These are phyloP conservation scores for Xylaria grammica DNA, from an alignment of 495 filamentous ascomycete genomes.

Conservation along the genomic window DNA sequence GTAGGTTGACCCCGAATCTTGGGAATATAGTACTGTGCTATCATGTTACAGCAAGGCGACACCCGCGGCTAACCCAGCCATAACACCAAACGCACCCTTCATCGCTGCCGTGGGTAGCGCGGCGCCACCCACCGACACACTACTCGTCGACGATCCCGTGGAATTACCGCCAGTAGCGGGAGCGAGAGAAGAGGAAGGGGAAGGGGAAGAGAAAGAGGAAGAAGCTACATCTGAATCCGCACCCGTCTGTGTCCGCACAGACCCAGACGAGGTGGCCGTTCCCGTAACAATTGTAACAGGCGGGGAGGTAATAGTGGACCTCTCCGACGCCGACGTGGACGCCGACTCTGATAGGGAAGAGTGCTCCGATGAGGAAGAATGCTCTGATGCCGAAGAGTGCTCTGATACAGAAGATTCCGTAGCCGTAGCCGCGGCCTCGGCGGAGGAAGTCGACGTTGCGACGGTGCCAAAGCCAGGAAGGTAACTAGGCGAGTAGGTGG, in stretches of 20 bases:
- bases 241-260: neutral
- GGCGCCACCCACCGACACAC: conserved; percentile 24
- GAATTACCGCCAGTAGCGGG: neutral
- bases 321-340: neutral
- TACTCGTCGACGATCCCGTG: conserved; percentile 19
- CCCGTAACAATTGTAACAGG: neutral
- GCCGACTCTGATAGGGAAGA: neutral
- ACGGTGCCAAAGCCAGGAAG: conserved; percentile 44
- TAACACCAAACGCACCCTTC: conserved; percentile 31
- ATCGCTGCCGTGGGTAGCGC: conserved; percentile 27
- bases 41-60: conserved; percentile 29
- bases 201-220: no score
- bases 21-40: neutral
- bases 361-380: no score
- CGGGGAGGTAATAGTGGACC: conserved; percentile 4
- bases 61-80: conserved; percentile 30
- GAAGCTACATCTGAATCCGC: neutral
- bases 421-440: conserved; percentile 23
- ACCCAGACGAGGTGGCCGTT: neutral
- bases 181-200: no score
- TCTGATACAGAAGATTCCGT: conserved; percentile 25
- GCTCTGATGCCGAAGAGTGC: neutral
- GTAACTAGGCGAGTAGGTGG: conserved; percentile 56
- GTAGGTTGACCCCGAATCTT: neutral
- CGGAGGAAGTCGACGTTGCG: conserved; percentile 3